Base-by-base conservation (phyloP, 495 filamentous ascomycete species). In the Parathielavia appendiculata region DNA sequence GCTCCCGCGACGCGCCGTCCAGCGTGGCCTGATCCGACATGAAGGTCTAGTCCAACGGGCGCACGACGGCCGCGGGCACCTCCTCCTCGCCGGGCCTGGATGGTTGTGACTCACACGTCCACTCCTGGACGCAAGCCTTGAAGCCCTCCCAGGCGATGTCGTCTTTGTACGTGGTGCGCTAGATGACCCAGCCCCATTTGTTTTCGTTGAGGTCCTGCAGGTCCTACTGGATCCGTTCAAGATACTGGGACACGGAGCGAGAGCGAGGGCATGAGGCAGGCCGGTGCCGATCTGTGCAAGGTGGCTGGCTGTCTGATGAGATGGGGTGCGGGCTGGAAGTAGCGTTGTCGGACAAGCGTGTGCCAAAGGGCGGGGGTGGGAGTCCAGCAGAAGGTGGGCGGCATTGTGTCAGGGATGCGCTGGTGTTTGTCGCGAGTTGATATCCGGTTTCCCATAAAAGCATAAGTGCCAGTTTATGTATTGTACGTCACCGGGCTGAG, bases 141-240 rank as follows among this genome's bases (percentile, higher is more conserved):
- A 56, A 56, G 8, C 40, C 41, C 10, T 30, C 40, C 53, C 53
- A 56, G 14, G 41, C 40, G 4, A 26, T 17, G 41, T 45, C 39
- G 23, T 41, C 20, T 23, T 43, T 41, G 41, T 56, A 56, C 10
- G 53, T 16, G 7, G 53, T 56, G 5, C 53, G 53, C 41, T 56
- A 56, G 53, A 56, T 47, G 53, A 56, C 23, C 34, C 35, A 47
- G 41, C 53, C 53, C 53, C 53, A 56, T 56, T 56, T 56, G 10
- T n/a, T 16, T 16, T 46, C 19, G 5, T 46, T 32, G 41, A 36
- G n/a, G 14, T 38, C 14, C 3, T 47, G 40, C 41, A 76, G 51
- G 5, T n/a, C 7, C 16, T 47, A 11, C 8, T 47, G 0, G 44
- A 47, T 23, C 41, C 41, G 12, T 13, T 20, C 5, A 12, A 44